Evolutionary conservation across 2,329 filamentous ascomycete genomes (phyloP).

Genomic region (Epichloe uncinata): DNA sequence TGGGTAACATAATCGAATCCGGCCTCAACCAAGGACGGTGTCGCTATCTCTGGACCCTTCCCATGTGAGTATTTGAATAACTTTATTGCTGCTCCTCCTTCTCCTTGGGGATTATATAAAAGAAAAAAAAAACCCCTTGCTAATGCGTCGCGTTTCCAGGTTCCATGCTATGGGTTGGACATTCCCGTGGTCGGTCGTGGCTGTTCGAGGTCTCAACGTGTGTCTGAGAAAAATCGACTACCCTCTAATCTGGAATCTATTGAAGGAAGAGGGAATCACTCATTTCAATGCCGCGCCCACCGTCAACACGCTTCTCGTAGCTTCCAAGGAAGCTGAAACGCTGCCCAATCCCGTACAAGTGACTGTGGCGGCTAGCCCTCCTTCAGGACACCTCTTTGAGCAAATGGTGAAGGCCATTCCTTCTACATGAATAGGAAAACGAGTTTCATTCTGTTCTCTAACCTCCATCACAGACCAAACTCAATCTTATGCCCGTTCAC

Average conservation of each 20-base stretch:
- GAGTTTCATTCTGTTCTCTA: neutral
- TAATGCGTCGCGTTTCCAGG: slow-evolving; percentile 18
- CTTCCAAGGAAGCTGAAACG: slow-evolving; percentile 57
- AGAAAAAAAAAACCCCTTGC: neutral
- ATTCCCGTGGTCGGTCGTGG: slow-evolving; percentile 86
- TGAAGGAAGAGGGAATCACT: slow-evolving; percentile 78
- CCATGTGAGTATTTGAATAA: slow-evolving; percentile 47
- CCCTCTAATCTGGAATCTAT: slow-evolving; percentile 73
- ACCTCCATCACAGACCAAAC: slow-evolving; percentile 20
- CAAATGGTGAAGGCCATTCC: slow-evolving; percentile 54
- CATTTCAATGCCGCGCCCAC: slow-evolving; percentile 96
- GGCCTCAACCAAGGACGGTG: slow-evolving; percentile 66
- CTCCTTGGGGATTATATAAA: too few relatives aligned
- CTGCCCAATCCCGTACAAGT: slow-evolving; percentile 64
- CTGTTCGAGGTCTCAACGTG: slow-evolving; percentile 86
- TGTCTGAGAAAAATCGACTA: slow-evolving; percentile 94
- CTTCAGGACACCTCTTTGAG: slow-evolving; percentile 80
- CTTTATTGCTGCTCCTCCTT: too few relatives aligned
- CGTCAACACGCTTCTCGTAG: slow-evolving; percentile 87
- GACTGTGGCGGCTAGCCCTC: slow-evolving; percentile 85
- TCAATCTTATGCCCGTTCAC: slow-evolving; percentile 85
- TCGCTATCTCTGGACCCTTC: slow-evolving; percentile 82
- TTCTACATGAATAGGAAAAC: too few relatives aligned
- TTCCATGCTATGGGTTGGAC: slow-evolving; percentile 68
- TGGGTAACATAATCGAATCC: slow-evolving; percentile 81